phyloP scores from a whole-genome alignment of 768 basidiomycete species.

The Suillus bovinus region DNA sequence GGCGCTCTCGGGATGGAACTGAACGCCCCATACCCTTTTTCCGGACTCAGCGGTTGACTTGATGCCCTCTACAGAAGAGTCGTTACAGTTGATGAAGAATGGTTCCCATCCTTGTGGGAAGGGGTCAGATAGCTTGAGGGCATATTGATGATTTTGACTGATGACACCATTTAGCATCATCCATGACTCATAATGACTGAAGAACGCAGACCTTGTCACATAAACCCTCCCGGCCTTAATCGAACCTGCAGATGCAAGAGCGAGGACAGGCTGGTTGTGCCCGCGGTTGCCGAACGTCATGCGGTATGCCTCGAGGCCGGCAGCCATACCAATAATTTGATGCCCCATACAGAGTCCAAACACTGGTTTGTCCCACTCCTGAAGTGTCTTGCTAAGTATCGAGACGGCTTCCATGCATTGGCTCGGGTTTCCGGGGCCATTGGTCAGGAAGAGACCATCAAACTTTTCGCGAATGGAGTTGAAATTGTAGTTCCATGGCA shows the following conservation, averaged over 20 bases:
- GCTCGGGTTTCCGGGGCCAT: constrained; percentile 93
- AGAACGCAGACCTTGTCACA: constrained; percentile 73
- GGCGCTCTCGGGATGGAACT: constrained; percentile 98
- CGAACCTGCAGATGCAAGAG: constrained; percentile 88
- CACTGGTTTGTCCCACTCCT: constrained; percentile 90
- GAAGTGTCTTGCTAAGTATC: constrained; percentile 76
- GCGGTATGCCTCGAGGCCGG: constrained; percentile 92
- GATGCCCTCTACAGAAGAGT: constrained; percentile 98
- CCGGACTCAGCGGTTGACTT: constrained; percentile 90
- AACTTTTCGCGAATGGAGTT: constrained; percentile 86
- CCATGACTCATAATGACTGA: neutral
- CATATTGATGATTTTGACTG: constrained; percentile 98
- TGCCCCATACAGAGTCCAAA: constrained; percentile 99
- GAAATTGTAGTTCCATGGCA: constrained; percentile 99
- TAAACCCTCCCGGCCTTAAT: constrained; percentile 97
- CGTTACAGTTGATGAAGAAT: constrained; percentile 99
- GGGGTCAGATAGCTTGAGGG: constrained; percentile 88
- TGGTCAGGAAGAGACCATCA: constrained; percentile 94
- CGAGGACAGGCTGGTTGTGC: constrained; percentile 98
- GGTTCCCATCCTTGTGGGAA: constrained; percentile 98
- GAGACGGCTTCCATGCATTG: constrained; percentile 85
- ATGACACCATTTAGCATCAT: neutral
- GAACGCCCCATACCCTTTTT: constrained; percentile 95
- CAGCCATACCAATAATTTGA: constrained; percentile 97
- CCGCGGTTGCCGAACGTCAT: constrained; percentile 99